These are phyloP conservation scores for Glycine soja DNA, from an alignment of 306 rosid species.

Conservation along the genomic window DNA sequence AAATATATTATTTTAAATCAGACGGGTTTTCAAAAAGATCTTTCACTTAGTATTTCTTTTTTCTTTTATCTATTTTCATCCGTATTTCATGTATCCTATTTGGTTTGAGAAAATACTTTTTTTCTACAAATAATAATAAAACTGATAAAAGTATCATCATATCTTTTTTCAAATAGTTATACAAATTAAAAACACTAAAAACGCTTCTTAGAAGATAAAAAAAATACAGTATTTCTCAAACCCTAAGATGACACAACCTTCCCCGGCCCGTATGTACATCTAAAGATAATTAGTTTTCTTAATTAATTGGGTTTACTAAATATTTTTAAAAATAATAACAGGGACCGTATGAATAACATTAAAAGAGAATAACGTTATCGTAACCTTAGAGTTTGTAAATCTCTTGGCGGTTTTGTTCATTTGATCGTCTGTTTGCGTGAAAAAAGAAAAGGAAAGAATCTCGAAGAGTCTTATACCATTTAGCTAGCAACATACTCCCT, in stretches of 20 bases:
- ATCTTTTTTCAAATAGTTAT: neutral
- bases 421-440: conserved; percentile 22
- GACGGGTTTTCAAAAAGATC: too few relatives aligned
- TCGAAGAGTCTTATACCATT: conserved; percentile 25
- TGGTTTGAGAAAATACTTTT: neutral
- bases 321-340: neutral
- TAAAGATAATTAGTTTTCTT: neutral
- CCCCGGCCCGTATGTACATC: neutral
- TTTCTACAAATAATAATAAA: neutral
- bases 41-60: too few relatives aligned
- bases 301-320: neutral
- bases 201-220: neutral
- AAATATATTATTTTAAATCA: too few relatives aligned
- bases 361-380: too few relatives aligned
- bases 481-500: conserved; percentile 22
- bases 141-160: neutral
- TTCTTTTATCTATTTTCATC: neutral
- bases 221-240: neutral
- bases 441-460: conserved; percentile 40
- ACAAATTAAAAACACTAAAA: neutral
- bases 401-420: neutral
- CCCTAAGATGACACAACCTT: neutral
- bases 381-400: neutral
- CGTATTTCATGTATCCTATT: neutral
- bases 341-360: neutral